phyloP scores from a whole-genome alignment of 441 rosid genomes.

The Populus hybrid region DNA sequence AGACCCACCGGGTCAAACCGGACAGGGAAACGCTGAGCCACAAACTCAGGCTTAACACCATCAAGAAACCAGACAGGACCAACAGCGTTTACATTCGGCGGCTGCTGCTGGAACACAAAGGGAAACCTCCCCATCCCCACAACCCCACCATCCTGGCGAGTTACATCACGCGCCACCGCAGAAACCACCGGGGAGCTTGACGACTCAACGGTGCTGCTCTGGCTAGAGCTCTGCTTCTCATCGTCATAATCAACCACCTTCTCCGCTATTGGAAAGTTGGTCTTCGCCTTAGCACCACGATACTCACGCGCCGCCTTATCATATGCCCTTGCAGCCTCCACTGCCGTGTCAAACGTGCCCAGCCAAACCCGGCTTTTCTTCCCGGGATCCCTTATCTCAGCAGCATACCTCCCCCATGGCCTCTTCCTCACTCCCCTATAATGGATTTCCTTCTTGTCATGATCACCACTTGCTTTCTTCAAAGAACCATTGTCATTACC shows the following conservation, averaged over 20 bases:
- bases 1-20: conserved; percentile 18
- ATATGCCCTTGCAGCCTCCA: conserved; percentile 72
- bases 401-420: conserved; percentile 88
- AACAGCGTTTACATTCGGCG: neutral
- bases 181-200: conserved; percentile 25
- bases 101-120: conserved; percentile 39
- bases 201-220: conserved; percentile 58
- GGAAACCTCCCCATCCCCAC: conserved; percentile 33
- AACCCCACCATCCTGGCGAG: conserved; percentile 8
- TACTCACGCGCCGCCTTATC: conserved; percentile 58
- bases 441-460: conserved; percentile 40
- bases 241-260: neutral
- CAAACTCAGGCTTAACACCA: conserved; percentile 1
- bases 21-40: conserved; percentile 28
- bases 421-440: conserved; percentile 79
- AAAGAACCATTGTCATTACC: neutral
- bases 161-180: conserved; percentile 23
- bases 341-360: conserved; percentile 77
- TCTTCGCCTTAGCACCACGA: conserved; percentile 75
- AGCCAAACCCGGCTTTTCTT: conserved; percentile 77
- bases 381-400: conserved; percentile 76
- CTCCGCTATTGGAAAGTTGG: conserved; percentile 45
- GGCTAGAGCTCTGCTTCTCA: conserved; percentile 51
- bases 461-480: conserved; percentile 14
- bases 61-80: neutral